Evolutionary conservation across 2,329 filamentous ascomycete genomes (phyloP).

Genomic region (Hypoxylon sp.): DNA sequence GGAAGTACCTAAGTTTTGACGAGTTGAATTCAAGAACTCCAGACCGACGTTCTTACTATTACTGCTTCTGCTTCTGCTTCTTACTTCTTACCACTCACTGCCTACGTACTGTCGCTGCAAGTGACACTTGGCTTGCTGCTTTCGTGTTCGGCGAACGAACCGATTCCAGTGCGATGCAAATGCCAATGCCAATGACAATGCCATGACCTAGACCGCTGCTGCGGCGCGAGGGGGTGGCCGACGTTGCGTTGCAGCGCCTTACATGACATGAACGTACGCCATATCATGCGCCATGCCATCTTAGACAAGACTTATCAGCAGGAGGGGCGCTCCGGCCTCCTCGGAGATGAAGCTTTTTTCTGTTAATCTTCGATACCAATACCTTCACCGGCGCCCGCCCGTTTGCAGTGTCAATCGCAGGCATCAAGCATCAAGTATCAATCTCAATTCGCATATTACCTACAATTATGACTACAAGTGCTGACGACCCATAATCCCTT

Average conservation of each 20-base stretch:
- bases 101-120: slow-evolving; percentile 4
- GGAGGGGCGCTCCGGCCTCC: slow-evolving; percentile 28
- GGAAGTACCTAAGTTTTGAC: slow-evolving; percentile 8
- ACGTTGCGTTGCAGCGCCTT: slow-evolving; percentile 35
- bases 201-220: slow-evolving; percentile 27
- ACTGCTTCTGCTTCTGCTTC: slow-evolving; percentile 3
- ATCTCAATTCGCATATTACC: slow-evolving; percentile 8
- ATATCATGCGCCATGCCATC: slow-evolving; percentile 36
- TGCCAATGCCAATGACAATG: not conserved
- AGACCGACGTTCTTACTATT: slow-evolving; percentile 39
- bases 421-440: slow-evolving; percentile 3
- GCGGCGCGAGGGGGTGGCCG: slow-evolving; percentile 32
- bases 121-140: slow-evolving; percentile 4
- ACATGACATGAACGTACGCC: slow-evolving; percentile 27
- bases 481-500: slow-evolving; percentile 12
- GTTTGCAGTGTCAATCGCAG: not conserved
- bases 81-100: not conserved
- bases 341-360: slow-evolving; percentile 32
- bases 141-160: slow-evolving; percentile 25
- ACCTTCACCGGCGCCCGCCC: not conserved
- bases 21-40: slow-evolving; percentile 27
- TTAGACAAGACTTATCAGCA: slow-evolving; percentile 16
- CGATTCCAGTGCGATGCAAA: slow-evolving; percentile 6
- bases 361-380: slow-evolving; percentile 11
- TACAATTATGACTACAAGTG: slow-evolving; percentile 18